phyloP scores from a whole-genome alignment of 176 grass and related monocot genomes.

The Zoysia pacifica region DNA sequence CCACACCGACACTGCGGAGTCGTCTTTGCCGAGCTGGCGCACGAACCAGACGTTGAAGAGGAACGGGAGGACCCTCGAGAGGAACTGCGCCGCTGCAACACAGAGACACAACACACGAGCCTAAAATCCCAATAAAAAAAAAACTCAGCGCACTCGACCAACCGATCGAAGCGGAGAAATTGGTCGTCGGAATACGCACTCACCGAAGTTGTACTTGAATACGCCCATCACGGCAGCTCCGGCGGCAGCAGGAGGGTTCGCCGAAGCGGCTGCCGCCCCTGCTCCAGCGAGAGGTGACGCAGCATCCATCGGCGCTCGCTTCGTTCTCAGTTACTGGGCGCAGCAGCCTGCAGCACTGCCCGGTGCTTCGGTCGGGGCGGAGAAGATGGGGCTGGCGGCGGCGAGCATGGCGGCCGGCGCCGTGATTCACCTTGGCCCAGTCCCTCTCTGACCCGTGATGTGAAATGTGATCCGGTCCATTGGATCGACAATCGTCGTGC shows the following conservation, averaged over 20 bases:
- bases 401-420: not conserved
- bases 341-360: not conserved
- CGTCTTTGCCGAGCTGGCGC: slow-evolving; percentile 73
- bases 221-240: slow-evolving; percentile 59
- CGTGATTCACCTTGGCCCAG: not conserved
- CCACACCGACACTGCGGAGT: slow-evolving; percentile 77
- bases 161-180: not conserved
- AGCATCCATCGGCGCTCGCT: not conserved
- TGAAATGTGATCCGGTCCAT: no score
- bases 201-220: slow-evolving; percentile 92
- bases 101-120: not conserved
- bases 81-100: slow-evolving; percentile 79
- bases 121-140: not conserved
- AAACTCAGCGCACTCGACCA: not conserved
- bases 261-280: not conserved
- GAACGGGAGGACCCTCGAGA: slow-evolving; percentile 85
- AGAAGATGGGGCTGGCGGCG: not conserved
- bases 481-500: no score
- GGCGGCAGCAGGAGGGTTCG: not conserved
- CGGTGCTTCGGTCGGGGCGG: not conserved
- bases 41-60: slow-evolving; percentile 93
- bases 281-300: slow-evolving; percentile 20
- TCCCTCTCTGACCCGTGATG: no score
- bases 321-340: not conserved
- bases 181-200: not conserved